Percentiles rank a stretch among this genome's conserved stretches.
Evolutionary conservation across 1,139 yeast genomes (phyloP).

Genomic region (Trichomonascaceae sp.): DNA sequence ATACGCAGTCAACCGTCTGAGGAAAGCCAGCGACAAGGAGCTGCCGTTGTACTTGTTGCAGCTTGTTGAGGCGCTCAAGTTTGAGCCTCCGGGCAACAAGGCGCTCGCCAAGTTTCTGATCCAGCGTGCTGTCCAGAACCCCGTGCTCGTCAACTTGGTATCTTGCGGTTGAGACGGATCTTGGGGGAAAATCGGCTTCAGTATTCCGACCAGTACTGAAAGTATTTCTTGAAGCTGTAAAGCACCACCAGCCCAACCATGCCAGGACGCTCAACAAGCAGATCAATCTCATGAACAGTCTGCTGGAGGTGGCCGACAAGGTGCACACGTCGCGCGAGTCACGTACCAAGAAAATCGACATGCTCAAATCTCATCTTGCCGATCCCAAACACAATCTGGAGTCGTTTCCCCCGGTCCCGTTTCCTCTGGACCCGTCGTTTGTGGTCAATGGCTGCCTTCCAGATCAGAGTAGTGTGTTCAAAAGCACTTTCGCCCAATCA

Average conservation of each 20-base stretch:
- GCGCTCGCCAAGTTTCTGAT: constrained; percentile 64
- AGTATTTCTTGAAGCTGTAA: constrained; percentile 23
- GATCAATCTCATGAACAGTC: constrained; percentile 30
- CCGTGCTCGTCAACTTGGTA: constrained; percentile 81
- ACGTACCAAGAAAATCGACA: constrained; percentile 43
- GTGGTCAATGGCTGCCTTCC: constrained; percentile 65
- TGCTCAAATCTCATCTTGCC: constrained; percentile 23
- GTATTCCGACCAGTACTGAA: constrained; percentile 18
- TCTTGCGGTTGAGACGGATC: constrained; percentile 60
- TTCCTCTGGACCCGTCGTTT: constrained; percentile 62
- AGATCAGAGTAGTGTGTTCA: constrained; percentile 74
- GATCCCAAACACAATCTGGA: constrained; percentile 29
- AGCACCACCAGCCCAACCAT: constrained; percentile 18
- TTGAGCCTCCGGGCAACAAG: constrained; percentile 32
- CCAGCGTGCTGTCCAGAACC: constrained; percentile 54
- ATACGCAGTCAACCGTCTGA: constrained; percentile 77
- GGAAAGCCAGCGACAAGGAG: constrained; percentile 69
- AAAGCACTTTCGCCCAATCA: constrained; percentile 77
- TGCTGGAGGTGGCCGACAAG: constrained; percentile 32
- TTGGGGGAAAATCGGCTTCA: constrained; percentile 7
- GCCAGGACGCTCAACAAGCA: constrained; percentile 29
- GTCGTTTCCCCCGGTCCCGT: constrained; percentile 43
- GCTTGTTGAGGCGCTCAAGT: constrained; percentile 82
- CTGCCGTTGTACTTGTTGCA: constrained; percentile 73
- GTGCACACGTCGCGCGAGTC: constrained; percentile 39